Percentiles rank a stretch among this genome's conserved stretches.
phyloP scores from a whole-genome alignment of 148 eudicot genomes.

The Spergularia bocconei region DNA sequence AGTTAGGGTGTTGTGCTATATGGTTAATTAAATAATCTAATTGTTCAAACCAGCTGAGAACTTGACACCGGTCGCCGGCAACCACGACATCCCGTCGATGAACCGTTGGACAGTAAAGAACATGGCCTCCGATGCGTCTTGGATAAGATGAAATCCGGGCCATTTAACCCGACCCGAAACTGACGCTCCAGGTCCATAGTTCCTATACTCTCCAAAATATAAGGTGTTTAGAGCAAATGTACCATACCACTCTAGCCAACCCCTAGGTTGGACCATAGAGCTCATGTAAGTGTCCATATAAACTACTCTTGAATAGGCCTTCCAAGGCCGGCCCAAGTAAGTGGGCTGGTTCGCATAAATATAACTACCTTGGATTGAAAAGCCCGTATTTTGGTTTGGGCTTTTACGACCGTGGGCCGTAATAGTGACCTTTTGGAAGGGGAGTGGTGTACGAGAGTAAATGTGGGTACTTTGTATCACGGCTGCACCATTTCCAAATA shows the following conservation, averaged over 20 bases:
- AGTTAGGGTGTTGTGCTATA: neutral
- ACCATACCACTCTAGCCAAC: constrained; percentile 93
- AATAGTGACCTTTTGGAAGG: constrained; percentile 66
- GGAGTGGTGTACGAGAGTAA: constrained; percentile 54
- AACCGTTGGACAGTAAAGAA: constrained; percentile 63
- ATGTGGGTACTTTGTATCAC: constrained; percentile 75
- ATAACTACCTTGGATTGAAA: constrained; percentile 62
- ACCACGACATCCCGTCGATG: constrained; percentile 69
- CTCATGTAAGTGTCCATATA: constrained; percentile 65
- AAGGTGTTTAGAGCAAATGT: constrained; percentile 60
- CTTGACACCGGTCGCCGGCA: constrained; percentile 74
- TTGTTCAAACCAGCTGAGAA: constrained; percentile 65
- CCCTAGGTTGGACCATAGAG: constrained; percentile 65
- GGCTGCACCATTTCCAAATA: constrained; percentile 88
- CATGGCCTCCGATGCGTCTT: constrained; percentile 43
- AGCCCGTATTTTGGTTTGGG: constrained; percentile 71
- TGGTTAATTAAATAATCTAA: constrained; percentile 20
- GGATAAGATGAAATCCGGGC: constrained; percentile 72
- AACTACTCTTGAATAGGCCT: constrained; percentile 69
- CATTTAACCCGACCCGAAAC: constrained; percentile 62
- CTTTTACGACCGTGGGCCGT: constrained; percentile 86
- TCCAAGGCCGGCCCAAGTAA: constrained; percentile 94
- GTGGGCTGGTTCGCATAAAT: constrained; percentile 63
- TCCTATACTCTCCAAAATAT: constrained; percentile 83
- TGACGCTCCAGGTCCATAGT: constrained; percentile 68